Evolutionary conservation across 2,329 filamentous ascomycete genomes (phyloP), one percentile per base, ranked within the genome.

Genomic region (Colletotrichum limetticola): DNA sequence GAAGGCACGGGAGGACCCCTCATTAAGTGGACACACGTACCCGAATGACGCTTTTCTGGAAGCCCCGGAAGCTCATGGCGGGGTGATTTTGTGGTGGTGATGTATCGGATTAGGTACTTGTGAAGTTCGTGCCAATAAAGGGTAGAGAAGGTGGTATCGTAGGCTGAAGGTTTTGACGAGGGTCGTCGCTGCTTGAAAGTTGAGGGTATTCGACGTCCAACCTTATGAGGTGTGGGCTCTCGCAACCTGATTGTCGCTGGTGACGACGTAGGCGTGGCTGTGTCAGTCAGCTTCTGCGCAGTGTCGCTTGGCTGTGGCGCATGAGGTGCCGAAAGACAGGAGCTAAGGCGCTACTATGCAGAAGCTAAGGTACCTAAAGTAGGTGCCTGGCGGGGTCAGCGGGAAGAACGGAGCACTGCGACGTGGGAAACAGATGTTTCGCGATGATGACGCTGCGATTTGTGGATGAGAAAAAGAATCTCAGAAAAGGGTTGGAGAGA

Each of bases 61-160:
- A 94, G 80, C 97, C 97, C 85, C 97, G 97, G 89, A 98, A 95
- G 90, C 95, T 98, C 97, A 99, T 98, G 81, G 66, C 80, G 80
- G 64, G 68, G 73, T 72, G 58, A 53, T n/a, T 32, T 60, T 63
- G 9, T 46, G 63, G 26, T 75, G 61, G 66, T 66, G 62, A 74
- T 74, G 66, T 70, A 56, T 52, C 57, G 46, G 49, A 67, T 42
- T 66, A 73, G 26, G 56, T 35, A 60, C 49, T 24, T 30, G 52
- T n/a, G 52, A 52, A 32, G 61, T 60, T 60, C 55, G 53, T 66
- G 70, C 71, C 56, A 74, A 61, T 70, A 58, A 46, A 42, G 71
- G 52, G 52, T 30, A 37, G 49, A 30, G 46, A 46, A n/a, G 56
- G 24, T 46, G 56, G 53, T 55, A 63, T 72, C 68, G 71, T 42